These are phyloP conservation scores for Ceratobasidium sp. DNA, from an alignment of 1,284 basidiomycete genomes.

Conservation along the genomic window DNA sequence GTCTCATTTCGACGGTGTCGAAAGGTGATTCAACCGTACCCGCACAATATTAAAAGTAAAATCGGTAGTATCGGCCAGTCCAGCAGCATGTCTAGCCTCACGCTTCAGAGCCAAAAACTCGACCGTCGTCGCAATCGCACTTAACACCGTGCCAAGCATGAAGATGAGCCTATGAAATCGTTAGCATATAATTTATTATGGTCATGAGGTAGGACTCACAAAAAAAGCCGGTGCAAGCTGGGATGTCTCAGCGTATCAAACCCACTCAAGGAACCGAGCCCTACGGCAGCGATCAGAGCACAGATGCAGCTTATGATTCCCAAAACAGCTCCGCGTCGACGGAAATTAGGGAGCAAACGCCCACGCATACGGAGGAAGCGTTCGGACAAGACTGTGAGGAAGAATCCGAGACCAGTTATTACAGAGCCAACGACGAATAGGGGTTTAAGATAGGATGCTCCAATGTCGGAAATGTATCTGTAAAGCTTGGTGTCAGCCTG, in stretches of 20 bases:
- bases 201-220: conserved; percentile 52
- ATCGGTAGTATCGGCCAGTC: conserved; percentile 45
- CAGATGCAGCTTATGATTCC: conserved; percentile 70
- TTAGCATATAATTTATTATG: background rate
- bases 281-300: conserved; percentile 68
- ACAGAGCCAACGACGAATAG: conserved; percentile 74
- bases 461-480: conserved; percentile 75
- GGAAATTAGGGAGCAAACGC: conserved; percentile 70
- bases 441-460: conserved; percentile 76
- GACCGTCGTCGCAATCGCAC: conserved; percentile 77
- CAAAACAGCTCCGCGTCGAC: conserved; percentile 68
- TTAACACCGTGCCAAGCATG: conserved; percentile 72
- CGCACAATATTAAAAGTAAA: conserved; percentile 34
- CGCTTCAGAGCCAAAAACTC: conserved; percentile 62
- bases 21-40: background rate
- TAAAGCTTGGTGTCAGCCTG: background rate
- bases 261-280: conserved; percentile 70
- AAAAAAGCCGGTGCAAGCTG: conserved; percentile 68
- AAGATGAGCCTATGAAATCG: conserved; percentile 63
- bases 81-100: conserved; percentile 31
- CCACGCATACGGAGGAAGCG: conserved; percentile 73
- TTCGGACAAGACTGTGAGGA: conserved; percentile 71
- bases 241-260: conserved; percentile 73
- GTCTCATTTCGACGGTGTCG: background rate
- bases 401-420: conserved; percentile 72